These are phyloP conservation scores for Xylariaceae sp. DNA, from an alignment of 2,329 filamentous ascomycete genomes.

Conservation along the genomic window DNA sequence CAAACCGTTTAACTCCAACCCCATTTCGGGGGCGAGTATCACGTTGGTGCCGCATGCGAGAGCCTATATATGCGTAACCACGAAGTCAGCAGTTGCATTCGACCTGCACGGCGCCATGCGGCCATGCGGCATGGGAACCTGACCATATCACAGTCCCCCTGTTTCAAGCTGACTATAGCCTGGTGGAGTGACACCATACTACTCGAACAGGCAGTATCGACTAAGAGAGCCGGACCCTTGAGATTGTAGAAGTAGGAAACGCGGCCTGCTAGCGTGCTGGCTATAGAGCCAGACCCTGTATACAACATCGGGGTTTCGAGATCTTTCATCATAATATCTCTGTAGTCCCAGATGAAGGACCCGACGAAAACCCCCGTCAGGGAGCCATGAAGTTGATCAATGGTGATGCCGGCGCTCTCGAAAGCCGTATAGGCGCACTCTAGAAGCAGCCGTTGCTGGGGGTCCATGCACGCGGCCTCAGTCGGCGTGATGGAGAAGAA, in stretches of 20 bases:
- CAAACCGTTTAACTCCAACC: constrained; percentile 4
- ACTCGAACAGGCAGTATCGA: constrained; percentile 23
- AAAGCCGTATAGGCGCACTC: constrained; percentile 15
- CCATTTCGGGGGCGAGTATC: constrained; percentile 12
- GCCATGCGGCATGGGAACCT: no score
- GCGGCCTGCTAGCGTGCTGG: constrained; percentile 4
- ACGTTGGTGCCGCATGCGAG: constrained; percentile 8
- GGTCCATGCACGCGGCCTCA: constrained; percentile 14
- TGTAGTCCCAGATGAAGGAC: constrained; percentile 12
- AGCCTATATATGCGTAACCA: background rate
- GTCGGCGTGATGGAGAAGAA: constrained; percentile 18
- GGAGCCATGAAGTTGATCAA: constrained; percentile 1
- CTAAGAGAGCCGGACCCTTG: constrained; percentile 6
- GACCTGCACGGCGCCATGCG: no score
- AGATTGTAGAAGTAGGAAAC: constrained; percentile 21
- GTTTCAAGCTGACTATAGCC: constrained; percentile 3
- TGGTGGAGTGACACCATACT: constrained; percentile 16
- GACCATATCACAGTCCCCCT: constrained; percentile 17
- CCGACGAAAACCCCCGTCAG: constrained; percentile 1
- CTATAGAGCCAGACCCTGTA: constrained; percentile 9
- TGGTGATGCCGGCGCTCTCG: constrained; percentile 14
- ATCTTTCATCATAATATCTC: constrained; percentile 10
- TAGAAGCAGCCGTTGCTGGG: constrained; percentile 21
- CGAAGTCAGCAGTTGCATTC: no score
- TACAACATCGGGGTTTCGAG: constrained; percentile 12